These are phyloP conservation scores for Phtheirospermum japonicum DNA, from an alignment of 257 asterid genomes.

Conservation along the genomic window DNA sequence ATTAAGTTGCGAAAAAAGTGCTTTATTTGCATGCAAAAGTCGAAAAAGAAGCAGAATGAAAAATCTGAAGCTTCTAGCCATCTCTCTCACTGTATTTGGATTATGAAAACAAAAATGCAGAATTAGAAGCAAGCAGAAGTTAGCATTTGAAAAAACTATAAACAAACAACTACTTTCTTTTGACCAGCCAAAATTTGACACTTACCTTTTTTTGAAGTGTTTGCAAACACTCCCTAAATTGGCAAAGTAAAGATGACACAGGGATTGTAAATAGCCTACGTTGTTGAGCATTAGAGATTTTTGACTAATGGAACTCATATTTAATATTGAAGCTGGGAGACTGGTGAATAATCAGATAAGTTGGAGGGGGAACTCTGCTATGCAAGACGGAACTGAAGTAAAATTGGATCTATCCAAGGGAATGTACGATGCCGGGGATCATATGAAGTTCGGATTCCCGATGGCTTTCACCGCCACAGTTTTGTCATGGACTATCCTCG, in stretches of 20 bases:
- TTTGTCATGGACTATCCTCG: slow-evolving; percentile 89
- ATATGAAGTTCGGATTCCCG: slow-evolving; percentile 91
- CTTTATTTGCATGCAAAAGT: no score
- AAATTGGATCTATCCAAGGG: slow-evolving; percentile 89
- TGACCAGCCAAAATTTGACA: neutral
- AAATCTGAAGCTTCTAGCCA: no score
- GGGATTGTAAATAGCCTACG: neutral
- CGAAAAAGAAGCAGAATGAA: no score
- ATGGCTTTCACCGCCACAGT: slow-evolving; percentile 97
- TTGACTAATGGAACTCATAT: slow-evolving; percentile 18
- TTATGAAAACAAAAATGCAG: no score
- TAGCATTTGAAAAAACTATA: neutral
- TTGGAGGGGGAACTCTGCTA: slow-evolving; percentile 91
- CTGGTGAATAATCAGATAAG: slow-evolving; percentile 55
- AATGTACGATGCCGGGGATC: slow-evolving; percentile 96
- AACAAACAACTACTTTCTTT: neutral
- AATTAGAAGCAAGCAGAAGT: neutral
- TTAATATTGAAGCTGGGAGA: slow-evolving; percentile 71
- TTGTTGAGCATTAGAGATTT: slow-evolving; percentile 4
- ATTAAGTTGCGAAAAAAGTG: no score
- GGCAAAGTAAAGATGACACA: neutral
- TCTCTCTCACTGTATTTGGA: no score
- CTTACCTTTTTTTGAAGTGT: no score
- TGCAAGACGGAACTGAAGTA: slow-evolving; percentile 70
- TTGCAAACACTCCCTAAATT: neutral